Conservation (phyloP, 768 basidiomycete genomes). For the Tricholoma sp. region DNA sequence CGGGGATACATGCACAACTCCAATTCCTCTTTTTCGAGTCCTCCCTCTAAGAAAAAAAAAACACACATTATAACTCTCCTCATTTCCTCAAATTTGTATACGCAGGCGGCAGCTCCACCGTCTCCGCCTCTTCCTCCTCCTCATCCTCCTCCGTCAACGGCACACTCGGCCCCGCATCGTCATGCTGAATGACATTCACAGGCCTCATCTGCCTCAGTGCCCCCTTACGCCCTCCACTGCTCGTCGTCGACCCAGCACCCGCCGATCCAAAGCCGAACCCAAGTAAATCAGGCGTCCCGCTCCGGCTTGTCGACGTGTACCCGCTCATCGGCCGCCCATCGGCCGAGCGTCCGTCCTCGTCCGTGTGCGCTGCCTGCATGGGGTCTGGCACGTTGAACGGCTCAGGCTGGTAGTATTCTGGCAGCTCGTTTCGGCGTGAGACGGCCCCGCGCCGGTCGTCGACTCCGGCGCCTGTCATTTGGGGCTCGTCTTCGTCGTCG, state of each 20-base stretch:
- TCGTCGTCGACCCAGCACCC: constrained; percentile 21
- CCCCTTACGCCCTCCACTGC: constrained; percentile 37
- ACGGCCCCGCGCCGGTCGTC: constrained; percentile 2
- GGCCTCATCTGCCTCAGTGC: constrained; percentile 52
- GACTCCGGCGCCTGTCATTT: constrained; percentile 11
- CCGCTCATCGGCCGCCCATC: constrained; percentile 33
- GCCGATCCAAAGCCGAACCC: constrained; percentile 16
- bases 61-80: not conserved
- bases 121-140: constrained; percentile 53
- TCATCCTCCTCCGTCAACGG: constrained; percentile 24
- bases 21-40: not conserved
- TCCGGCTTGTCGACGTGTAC: constrained; percentile 36
- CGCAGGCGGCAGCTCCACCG: constrained; percentile 79
- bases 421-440: constrained; percentile 41
- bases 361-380: constrained; percentile 30
- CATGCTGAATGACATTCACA: constrained; percentile 81
- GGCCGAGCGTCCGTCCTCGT: constrained; percentile 18
- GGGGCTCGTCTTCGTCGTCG: constrained; percentile 31
- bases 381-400: constrained; percentile 72
- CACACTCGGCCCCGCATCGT: constrained; percentile 65
- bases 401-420: constrained; percentile 70
- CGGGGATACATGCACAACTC: not conserved
- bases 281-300: constrained; percentile 41
- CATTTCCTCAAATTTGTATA: constrained; percentile 59
- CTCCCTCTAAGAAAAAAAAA: not conserved